phyloP scores from a whole-genome alignment of 768 basidiomycete species.

The Lactarius quietus region DNA sequence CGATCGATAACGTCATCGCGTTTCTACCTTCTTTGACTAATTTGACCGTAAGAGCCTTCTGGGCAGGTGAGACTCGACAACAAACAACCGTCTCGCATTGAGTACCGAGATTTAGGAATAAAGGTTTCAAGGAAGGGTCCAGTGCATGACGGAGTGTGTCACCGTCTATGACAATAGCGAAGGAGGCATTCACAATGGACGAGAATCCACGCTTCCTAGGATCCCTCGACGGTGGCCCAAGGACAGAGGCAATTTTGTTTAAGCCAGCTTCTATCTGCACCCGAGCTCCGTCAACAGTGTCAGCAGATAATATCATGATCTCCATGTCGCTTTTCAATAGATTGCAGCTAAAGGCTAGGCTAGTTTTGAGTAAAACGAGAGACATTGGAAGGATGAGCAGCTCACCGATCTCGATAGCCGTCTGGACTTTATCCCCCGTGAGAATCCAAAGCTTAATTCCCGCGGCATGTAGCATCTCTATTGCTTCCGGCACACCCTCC shows the following conservation, averaged over 20 bases:
- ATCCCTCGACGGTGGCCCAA: constrained; percentile 69
- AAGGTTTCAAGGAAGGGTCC: constrained; percentile 65
- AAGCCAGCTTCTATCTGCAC: constrained; percentile 87
- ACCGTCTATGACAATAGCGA: constrained; percentile 96
- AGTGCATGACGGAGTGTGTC: constrained; percentile 86
- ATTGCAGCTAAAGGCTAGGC: constrained; percentile 81
- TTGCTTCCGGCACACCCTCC: constrained; percentile 94
- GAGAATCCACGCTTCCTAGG: constrained; percentile 62
- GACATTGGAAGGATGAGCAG: constrained; percentile 2
- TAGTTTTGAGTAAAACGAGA: constrained; percentile 2
- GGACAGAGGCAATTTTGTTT: constrained; percentile 88
- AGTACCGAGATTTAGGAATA: constrained; percentile 90
- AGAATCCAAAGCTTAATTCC: constrained; percentile 99
- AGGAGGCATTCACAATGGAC: constrained; percentile 61
- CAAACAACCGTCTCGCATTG: constrained; percentile 98
- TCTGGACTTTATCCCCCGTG: constrained; percentile 97
- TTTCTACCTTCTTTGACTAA: constrained; percentile 93
- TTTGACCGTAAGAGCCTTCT: constrained; percentile 96
- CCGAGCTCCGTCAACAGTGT: constrained; percentile 67
- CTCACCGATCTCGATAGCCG: constrained; percentile 90
- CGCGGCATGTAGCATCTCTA: constrained; percentile 84
- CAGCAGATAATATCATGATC: constrained; percentile 93
- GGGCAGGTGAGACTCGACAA: constrained; percentile 95
- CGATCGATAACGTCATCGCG: constrained; percentile 96
- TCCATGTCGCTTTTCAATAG: constrained; percentile 93